Evolutionary conservation across 768 basidiomycete species (phyloP).

Genomic region (Suillus alpinus): DNA sequence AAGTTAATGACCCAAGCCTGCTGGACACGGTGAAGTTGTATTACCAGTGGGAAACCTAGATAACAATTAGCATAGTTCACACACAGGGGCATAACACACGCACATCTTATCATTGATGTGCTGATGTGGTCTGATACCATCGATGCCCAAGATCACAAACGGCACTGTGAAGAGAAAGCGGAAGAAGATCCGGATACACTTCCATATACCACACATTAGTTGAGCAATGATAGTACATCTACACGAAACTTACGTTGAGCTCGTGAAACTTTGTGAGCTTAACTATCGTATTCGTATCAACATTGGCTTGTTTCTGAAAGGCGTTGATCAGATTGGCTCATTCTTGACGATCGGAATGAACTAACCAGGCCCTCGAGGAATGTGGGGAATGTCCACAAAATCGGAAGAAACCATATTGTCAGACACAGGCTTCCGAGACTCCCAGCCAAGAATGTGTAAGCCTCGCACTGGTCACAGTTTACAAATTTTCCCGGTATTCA

Average conservation of each 20-base stretch:
- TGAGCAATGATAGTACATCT: background rate
- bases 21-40: too few relatives aligned
- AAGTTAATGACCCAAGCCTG: background rate
- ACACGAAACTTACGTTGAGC: constrained; percentile 58
- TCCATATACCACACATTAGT: background rate
- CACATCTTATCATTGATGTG: constrained; percentile 64
- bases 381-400: constrained; percentile 68
- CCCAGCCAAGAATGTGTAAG: constrained; percentile 67
- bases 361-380: constrained; percentile 63
- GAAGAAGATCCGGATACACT: constrained; percentile 72
- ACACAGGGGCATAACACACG: constrained; percentile 7
- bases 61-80: background rate
- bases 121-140: constrained; percentile 61
- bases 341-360: constrained; percentile 2
- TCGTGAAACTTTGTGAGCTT: constrained; percentile 80
- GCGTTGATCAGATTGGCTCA: background rate
- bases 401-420: constrained; percentile 72
- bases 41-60: constrained; percentile 24
- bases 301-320: constrained; percentile 52
- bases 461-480: constrained; percentile 51
- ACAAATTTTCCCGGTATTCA: constrained; percentile 2
- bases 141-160: constrained; percentile 61
- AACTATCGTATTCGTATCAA: constrained; percentile 63
- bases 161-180: constrained; percentile 71
- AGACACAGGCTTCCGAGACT: constrained; percentile 65